A percentile compares a stretch with the other conserved stretches of the same genome.
Conservation (phyloP, 441 rosid genomes). For the Euphorbia schlechtendalii region DNA sequence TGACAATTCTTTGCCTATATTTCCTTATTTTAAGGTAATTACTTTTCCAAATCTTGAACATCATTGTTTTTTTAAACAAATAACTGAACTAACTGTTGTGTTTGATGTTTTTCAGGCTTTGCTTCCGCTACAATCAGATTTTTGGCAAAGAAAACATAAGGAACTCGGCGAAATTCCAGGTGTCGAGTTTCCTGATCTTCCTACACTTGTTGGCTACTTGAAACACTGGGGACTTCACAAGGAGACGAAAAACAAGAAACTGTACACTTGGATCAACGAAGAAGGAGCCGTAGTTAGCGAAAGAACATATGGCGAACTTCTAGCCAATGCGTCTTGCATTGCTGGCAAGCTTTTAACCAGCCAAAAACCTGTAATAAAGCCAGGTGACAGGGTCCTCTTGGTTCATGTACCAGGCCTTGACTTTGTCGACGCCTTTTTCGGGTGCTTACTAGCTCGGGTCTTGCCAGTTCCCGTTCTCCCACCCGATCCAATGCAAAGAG, state of each 20-base stretch:
- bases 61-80: too few relatives aligned
- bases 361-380: constrained; percentile 46
- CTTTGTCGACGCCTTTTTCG: constrained; percentile 62
- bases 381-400: constrained; percentile 55
- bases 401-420: constrained; percentile 66
- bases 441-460: constrained; percentile 57
- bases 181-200: constrained; percentile 47
- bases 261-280: constrained; percentile 62
- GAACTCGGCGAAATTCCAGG: constrained; percentile 42
- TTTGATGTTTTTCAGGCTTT: constrained; percentile 38
- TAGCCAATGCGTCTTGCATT: constrained; percentile 47
- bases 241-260: constrained; percentile 28
- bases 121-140: constrained; percentile 36
- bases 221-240: constrained; percentile 53
- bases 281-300: constrained; percentile 33
- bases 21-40: constrained; percentile 56
- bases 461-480: constrained; percentile 73
- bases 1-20: constrained; percentile 29
- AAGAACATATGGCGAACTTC: constrained; percentile 48
- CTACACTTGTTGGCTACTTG: constrained; percentile 49
- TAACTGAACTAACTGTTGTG: constrained; percentile 10
- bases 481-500: constrained; percentile 65
- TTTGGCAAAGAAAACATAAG: constrained; percentile 21
- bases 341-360: constrained; percentile 46
- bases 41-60: too few relatives aligned